Evolutionary conservation across 164 flowering plant genomes (phyloP).

Genomic region (Protea cynaroides): DNA sequence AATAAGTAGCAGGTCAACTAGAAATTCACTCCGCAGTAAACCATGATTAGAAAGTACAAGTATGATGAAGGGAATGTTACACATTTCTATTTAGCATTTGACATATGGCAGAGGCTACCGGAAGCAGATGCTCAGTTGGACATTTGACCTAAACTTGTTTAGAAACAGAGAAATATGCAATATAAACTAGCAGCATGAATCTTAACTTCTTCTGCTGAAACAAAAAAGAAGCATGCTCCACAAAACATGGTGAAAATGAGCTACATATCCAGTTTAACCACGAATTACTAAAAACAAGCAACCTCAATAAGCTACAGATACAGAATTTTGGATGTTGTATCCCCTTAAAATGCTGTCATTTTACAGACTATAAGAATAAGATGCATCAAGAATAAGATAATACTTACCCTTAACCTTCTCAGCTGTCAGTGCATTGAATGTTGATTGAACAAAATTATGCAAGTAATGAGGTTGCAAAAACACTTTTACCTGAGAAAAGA

Average conservation of each 20-base stretch:
- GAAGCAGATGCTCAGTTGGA: too few species aligned
- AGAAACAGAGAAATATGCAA: too few species aligned
- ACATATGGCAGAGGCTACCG: too few species aligned
- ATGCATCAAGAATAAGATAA: background rate
- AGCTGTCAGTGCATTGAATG: conserved; percentile 78
- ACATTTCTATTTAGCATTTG: too few species aligned
- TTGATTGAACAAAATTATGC: conserved; percentile 88
- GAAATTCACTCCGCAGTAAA: too few species aligned
- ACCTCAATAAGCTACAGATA: background rate
- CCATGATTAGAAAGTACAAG: too few species aligned
- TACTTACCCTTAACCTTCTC: conserved; percentile 70
- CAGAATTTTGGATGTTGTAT: background rate
- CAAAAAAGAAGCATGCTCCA: background rate
- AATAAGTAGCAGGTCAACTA: too few species aligned
- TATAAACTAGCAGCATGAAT: too few species aligned
- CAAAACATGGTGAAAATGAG: background rate
- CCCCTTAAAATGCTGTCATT: background rate
- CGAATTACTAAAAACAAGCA: background rate
- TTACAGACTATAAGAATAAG: background rate
- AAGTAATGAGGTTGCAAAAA: conserved; percentile 80
- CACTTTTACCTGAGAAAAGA: conserved; percentile 75
- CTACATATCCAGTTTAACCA: too few species aligned
- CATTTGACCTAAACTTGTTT: too few species aligned
- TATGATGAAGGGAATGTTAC: too few species aligned
- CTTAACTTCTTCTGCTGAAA: background rate